phyloP scores from a whole-genome alignment of 163 green algal species.

The Prototheca wickerhamii region DNA sequence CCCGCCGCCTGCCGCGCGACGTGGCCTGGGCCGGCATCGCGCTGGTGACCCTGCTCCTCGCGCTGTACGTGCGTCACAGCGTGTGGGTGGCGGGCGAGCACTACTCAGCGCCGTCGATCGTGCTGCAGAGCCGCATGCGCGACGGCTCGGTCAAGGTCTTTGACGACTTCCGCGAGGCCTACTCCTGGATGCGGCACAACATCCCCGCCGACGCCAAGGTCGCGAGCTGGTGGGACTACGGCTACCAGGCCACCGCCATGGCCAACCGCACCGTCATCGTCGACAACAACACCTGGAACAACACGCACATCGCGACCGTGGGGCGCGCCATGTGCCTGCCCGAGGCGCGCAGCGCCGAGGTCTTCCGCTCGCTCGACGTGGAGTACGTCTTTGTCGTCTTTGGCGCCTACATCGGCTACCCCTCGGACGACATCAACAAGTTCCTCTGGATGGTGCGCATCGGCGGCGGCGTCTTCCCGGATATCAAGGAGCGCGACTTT shows the following conservation, averaged over 20 bases:
- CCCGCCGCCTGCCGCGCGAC: conserved; percentile 28
- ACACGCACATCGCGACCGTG: conserved; percentile 97
- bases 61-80: conserved; percentile 55
- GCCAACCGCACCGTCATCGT: conserved; percentile 94
- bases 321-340: conserved; percentile 72
- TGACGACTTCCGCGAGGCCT: conserved; percentile 91
- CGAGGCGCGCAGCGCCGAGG: conserved; percentile 73
- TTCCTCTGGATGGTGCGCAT: conserved; percentile 96
- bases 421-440: conserved; percentile 96
- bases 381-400: conserved; percentile 97
- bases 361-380: conserved; percentile 81
- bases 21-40: conserved; percentile 28
- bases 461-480: conserved; percentile 79
- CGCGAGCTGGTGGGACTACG: conserved; percentile 95
- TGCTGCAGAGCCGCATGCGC: conserved; percentile 56
- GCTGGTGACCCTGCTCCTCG: conserved; percentile 23
- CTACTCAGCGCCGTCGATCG: conserved; percentile 90
- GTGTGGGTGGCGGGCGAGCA: conserved; percentile 82
- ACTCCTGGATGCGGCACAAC: conserved; percentile 84
- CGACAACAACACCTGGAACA: conserved; percentile 99
- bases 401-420: conserved; percentile 82
- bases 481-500: conserved; percentile 88
- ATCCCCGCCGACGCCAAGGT: conserved; percentile 66
- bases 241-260: conserved; percentile 97
- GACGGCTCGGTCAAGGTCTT: conserved; percentile 74